A percentile compares a stretch with the other conserved stretches of the same genome.
phyloP scores from a whole-genome alignment of 345 rosid species.

The Moringa oleifera region DNA sequence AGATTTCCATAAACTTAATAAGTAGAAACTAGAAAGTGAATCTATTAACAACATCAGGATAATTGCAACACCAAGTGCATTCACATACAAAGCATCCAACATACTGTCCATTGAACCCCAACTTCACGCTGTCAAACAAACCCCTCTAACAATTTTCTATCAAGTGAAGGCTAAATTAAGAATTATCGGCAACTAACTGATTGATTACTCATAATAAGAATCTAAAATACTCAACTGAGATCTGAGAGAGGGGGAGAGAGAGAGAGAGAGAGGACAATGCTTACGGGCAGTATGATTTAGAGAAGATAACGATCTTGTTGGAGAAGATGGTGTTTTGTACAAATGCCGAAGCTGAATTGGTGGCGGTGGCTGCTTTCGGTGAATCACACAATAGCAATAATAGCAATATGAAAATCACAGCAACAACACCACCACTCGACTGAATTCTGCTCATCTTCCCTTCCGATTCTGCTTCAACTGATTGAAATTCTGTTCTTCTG shows the following conservation, averaged over 20 bases:
- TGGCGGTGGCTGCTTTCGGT: constrained; percentile 28
- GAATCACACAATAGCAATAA: constrained; percentile 17
- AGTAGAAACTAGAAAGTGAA: neutral
- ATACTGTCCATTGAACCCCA: neutral
- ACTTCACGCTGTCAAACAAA: neutral
- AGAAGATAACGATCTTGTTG: constrained; percentile 83
- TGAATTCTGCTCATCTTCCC: neutral
- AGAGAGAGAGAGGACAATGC: too few relatives aligned
- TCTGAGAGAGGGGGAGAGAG: neutral
- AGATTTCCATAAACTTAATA: neutral
- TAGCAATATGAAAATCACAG: constrained; percentile 14
- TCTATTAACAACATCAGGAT: too few relatives aligned
- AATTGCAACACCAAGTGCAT: neutral
- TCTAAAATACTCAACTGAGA: too few relatives aligned
- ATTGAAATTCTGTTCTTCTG: too few relatives aligned
- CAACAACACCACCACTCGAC: neutral
- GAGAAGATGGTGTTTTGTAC: constrained; percentile 83
- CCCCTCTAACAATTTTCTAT: neutral
- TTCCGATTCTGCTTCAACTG: neutral
- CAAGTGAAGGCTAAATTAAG: neutral
- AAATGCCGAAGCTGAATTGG: constrained; percentile 68
- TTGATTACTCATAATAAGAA: neutral
- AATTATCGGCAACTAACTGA: neutral
- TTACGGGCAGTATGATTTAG: constrained; percentile 97
- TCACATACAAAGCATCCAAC: neutral